These are phyloP conservation scores for Boletus pseudopeckii DNA, from an alignment of 768 basidiomycete genomes.

Conservation along the genomic window DNA sequence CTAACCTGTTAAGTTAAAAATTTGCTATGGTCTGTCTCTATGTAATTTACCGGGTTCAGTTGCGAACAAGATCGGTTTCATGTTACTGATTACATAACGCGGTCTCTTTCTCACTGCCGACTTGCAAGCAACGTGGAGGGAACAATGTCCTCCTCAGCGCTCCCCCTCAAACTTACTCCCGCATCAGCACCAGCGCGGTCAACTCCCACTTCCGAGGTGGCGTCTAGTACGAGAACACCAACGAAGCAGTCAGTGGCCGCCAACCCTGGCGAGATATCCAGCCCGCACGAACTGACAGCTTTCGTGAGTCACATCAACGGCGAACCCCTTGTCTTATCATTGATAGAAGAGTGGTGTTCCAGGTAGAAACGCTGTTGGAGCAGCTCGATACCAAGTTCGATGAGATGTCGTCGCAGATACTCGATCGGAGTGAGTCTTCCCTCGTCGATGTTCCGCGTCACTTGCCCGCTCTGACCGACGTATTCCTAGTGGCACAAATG, in stretches of 20 bases:
- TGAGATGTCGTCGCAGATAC: constrained; percentile 87
- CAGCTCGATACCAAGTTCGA: constrained; percentile 90
- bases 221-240: constrained; percentile 38
- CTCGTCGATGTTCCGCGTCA: constrained; percentile 1
- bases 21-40: no score
- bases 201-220: constrained; percentile 15
- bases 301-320: constrained; percentile 59
- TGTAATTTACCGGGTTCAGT: no score
- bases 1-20: no score
- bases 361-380: constrained; percentile 88
- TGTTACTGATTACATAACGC: constrained; percentile 12
- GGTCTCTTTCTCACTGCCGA: neutral
- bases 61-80: constrained; percentile 9
- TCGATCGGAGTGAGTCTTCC: constrained; percentile 67
- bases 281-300: constrained; percentile 90
- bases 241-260: constrained; percentile 40
- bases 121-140: neutral
- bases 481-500: constrained; percentile 80
- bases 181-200: constrained; percentile 50
- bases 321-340: constrained; percentile 1
- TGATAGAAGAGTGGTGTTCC: neutral
- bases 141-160: constrained; percentile 49
- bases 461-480: constrained; percentile 5
- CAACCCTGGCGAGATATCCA: constrained; percentile 68
- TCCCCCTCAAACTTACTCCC: constrained; percentile 63